Percentiles rank a stretch among this genome's conserved stretches.
phyloP scores from a whole-genome alignment of 441 rosid genomes.

The Brassica balearica region DNA sequence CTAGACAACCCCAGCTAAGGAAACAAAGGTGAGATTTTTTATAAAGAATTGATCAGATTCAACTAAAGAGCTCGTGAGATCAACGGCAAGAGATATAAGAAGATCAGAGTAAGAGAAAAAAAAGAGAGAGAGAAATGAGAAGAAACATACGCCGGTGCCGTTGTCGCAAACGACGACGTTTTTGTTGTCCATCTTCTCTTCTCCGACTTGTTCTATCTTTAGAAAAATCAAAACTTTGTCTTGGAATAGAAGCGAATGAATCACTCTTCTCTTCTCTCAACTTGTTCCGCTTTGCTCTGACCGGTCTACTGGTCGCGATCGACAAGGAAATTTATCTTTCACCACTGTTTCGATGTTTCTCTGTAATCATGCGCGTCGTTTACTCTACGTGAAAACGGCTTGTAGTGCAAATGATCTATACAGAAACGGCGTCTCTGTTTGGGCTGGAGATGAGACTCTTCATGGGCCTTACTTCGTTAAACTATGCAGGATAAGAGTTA shows the following conservation, averaged over 20 bases:
- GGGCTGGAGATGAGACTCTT: background rate
- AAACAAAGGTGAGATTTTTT: slow-evolving; percentile 7
- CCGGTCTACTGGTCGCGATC: slow-evolving; percentile 40
- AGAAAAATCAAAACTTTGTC: slow-evolving; percentile 24
- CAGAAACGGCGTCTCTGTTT: background rate
- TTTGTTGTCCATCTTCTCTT: slow-evolving; percentile 67
- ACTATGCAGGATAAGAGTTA: background rate
- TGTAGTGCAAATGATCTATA: background rate
- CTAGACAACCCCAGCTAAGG: background rate
- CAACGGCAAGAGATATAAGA: background rate
- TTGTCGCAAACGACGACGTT: slow-evolving; percentile 95
- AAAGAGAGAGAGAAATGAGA: background rate
- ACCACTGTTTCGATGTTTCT: slow-evolving; percentile 23
- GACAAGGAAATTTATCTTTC: slow-evolving; percentile 8
- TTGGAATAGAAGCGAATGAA: slow-evolving; percentile 36
- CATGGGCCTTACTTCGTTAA: slow-evolving; percentile 6
- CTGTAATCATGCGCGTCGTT: slow-evolving; percentile 21
- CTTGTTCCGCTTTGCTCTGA: slow-evolving; percentile 28
- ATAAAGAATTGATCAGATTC: slow-evolving; percentile 3
- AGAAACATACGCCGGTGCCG: slow-evolving; percentile 81
- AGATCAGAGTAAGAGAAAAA: background rate
- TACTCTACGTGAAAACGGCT: slow-evolving; percentile 3
- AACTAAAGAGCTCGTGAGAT: background rate
- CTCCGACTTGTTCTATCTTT: slow-evolving; percentile 15
- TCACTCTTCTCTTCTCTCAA: slow-evolving; percentile 27